These are phyloP conservation scores for Scheffersomyces coipomensis DNA, from an alignment of 805 yeast species.

Conservation along the genomic window DNA sequence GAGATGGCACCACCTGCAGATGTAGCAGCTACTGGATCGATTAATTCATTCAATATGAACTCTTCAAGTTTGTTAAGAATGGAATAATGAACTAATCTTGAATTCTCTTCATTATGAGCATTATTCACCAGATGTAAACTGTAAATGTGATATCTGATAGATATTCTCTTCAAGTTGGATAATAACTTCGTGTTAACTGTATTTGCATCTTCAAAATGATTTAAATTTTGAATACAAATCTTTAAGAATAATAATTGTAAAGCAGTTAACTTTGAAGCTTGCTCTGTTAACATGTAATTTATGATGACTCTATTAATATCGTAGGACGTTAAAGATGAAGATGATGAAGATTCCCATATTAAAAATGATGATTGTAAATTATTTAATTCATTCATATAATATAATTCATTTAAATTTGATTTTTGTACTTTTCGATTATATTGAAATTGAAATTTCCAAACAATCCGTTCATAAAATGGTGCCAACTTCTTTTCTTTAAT, in stretches of 20 bases:
- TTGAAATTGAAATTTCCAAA: conserved; percentile 42
- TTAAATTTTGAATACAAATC: conserved; percentile 16
- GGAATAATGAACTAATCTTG: conserved; percentile 25
- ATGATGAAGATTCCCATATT: conserved; percentile 38
- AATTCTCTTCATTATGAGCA: conserved; percentile 16
- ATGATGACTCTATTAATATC: conserved; percentile 11
- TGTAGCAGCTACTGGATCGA: conserved; percentile 3
- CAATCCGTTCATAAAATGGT: conserved; percentile 39
- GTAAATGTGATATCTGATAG: conserved; percentile 29
- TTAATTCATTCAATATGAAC: conserved; percentile 8
- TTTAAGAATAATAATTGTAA: conserved; percentile 25
- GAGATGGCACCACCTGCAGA: neutral
- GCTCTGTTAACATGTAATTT: conserved; percentile 11
- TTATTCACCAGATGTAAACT: conserved; percentile 14
- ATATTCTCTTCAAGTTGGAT: conserved; percentile 28
- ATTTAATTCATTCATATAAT: conserved; percentile 20
- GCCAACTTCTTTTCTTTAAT: conserved; percentile 19
- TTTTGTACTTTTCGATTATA: conserved; percentile 21
- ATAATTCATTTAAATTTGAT: conserved; percentile 15
- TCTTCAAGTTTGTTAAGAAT: conserved; percentile 13
- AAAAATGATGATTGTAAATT: conserved; percentile 24
- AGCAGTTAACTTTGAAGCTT: conserved; percentile 13
- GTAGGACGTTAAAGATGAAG: no score
- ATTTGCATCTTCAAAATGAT: conserved; percentile 6
- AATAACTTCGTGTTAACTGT: conserved; percentile 13